Percentiles rank a stretch among this genome's conserved stretches.
These are phyloP conservation scores for Paracorniculantispora psalliotae DNA, from an alignment of 2,329 filamentous ascomycete genomes.

Conservation along the genomic window DNA sequence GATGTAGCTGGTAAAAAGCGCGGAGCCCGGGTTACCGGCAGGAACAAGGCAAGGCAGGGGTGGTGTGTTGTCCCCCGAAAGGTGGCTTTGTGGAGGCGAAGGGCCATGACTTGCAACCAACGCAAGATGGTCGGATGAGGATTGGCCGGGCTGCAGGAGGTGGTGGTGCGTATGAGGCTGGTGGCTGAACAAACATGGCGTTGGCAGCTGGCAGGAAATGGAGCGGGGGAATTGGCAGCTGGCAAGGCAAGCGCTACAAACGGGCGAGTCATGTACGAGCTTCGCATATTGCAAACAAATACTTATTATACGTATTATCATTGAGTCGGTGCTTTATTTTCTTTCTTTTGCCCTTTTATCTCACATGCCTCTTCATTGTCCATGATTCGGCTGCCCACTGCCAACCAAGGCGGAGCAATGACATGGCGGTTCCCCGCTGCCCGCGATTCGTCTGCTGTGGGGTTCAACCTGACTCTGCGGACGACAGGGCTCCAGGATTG, in stretches of 20 bases:
- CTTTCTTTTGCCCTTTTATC: no score
- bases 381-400: no score
- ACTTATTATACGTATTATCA: no score
- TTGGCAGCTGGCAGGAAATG: background rate
- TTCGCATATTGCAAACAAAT: no score
- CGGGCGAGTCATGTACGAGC: no score
- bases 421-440: background rate
- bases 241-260: background rate
- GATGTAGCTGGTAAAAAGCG: background rate
- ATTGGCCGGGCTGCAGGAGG: background rate
- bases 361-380: no score
- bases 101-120: slow-evolving; percentile 4
- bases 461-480: background rate
- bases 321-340: no score
- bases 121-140: background rate
- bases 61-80: background rate
- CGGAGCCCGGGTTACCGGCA: background rate
- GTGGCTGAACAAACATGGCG: slow-evolving; percentile 5
- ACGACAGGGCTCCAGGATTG: background rate
- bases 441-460: no score
- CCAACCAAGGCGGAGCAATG: background rate
- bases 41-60: background rate
- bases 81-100: slow-evolving; percentile 1
- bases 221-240: background rate
- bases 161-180: background rate